A percentile compares a stretch with the other conserved stretches of the same genome.
Evolutionary conservation across 2,329 filamentous ascomycete species (phyloP).

Genomic region (Arthrobotrys musiformis): DNA sequence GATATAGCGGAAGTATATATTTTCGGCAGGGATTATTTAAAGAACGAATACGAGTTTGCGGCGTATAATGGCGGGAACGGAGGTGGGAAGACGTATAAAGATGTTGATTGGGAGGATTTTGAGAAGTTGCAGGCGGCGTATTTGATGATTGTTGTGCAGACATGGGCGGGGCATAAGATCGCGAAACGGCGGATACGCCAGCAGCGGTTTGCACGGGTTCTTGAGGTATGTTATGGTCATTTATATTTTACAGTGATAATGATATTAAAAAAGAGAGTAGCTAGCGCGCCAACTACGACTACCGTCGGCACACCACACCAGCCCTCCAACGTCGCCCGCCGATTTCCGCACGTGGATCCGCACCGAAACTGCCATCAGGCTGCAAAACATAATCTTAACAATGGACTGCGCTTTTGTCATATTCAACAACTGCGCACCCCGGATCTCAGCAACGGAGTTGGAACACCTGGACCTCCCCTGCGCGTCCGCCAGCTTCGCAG

Average conservation of each 20-base stretch:
- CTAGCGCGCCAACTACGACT: slow-evolving; percentile 33
- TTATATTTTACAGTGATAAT: background rate
- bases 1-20: slow-evolving; percentile 47
- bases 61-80: background rate
- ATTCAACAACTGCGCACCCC: slow-evolving; percentile 43
- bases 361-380: slow-evolving; percentile 36
- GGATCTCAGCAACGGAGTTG: slow-evolving; percentile 30
- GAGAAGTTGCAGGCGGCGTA: slow-evolving; percentile 52
- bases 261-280: slow-evolving; percentile 1
- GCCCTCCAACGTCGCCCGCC: background rate
- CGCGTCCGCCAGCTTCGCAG: slow-evolving; percentile 30
- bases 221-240: slow-evolving; percentile 18
- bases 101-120: slow-evolving; percentile 49
- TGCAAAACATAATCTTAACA: slow-evolving; percentile 44
- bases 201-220: slow-evolving; percentile 28
- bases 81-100: slow-evolving; percentile 26
- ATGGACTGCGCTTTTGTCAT: slow-evolving; percentile 49
- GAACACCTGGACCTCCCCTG: slow-evolving; percentile 42
- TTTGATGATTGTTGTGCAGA: slow-evolving; percentile 48
- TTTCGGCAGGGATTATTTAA: slow-evolving; percentile 35
- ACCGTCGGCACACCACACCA: slow-evolving; percentile 39
- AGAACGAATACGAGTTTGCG: slow-evolving; percentile 45
- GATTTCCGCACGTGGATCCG: slow-evolving; percentile 45
- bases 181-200: slow-evolving; percentile 45
- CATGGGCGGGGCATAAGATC: slow-evolving; percentile 42